Evolutionary conservation across 352 stramenopile species (phyloP), one percentile per base, ranked within the genome.

Genomic region (Phytopythium litorale): DNA sequence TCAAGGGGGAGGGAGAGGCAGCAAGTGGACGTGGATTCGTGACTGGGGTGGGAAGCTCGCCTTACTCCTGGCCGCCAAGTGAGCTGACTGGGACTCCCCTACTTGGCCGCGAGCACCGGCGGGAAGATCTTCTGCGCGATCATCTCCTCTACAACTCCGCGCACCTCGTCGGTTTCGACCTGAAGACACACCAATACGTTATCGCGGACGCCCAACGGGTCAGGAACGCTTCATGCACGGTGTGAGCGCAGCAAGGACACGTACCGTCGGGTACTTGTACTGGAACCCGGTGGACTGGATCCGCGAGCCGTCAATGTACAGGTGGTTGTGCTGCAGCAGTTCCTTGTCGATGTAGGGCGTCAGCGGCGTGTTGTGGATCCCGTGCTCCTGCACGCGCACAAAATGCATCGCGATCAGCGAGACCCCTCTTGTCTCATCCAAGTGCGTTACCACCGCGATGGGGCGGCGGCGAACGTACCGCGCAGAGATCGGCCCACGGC

Each of bases 291-390:
- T 92, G 38, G 69, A 64, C 58, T 93, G 82, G 63, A 96, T 89
- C 70, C 88, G 91, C 16, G 78, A 80, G 58, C 87, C 84, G 56
- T 92, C 71, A 11, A 73, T 72, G 66, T 88, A 94, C 16, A 95
- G 67, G 51, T 94, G 87, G 67, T 94, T 93, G 66, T 92, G 84
- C 63, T 88, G 77, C 55, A 95, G 66, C 65, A 95, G 63, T 67
- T 95, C 87, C 71, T 92, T 92, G 71, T 95, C 87, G 56, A 95
- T 93, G 79, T 94, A 95, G 30, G 87, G 87, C 54, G 83, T 91
- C 61, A 94, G 66, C 33, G 87, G 87, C 57, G 87, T 93, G 75
- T 93, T 94, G 64, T 70, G 83, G 71, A 96, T 91, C 30, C 68
- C 75, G 58, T 93, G 67, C 63, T 87, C 70, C 81, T 92, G 62